A percentile compares a stretch with the other conserved stretches of the same genome.
Evolutionary conservation across 1,284 basidiomycete species (phyloP).

Genomic region (Abortiporus biennis): DNA sequence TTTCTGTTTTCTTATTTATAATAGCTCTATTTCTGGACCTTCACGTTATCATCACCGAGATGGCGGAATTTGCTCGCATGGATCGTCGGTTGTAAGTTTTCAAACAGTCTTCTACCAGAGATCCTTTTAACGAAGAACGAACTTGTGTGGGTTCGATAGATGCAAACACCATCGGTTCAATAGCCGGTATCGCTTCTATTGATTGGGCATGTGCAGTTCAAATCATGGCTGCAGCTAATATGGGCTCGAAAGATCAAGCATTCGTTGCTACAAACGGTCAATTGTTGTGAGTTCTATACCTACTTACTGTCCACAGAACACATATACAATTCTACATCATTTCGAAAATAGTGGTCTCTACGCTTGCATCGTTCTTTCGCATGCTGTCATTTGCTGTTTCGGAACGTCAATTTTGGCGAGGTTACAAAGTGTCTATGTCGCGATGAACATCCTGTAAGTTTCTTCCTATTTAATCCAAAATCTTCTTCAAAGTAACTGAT

Average conservation of each 20-base stretch:
- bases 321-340: background rate
- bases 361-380: conserved; percentile 47
- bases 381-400: conserved; percentile 58
- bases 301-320: background rate
- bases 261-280: conserved; percentile 50
- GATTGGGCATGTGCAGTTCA: conserved; percentile 76
- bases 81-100: conserved; percentile 65
- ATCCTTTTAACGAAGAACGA: background rate
- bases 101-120: conserved; percentile 2
- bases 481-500: background rate
- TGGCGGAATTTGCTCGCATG: conserved; percentile 66
- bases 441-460: conserved; percentile 60
- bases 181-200: conserved; percentile 61
- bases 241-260: conserved; percentile 43
- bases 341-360: conserved; percentile 49
- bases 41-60: conserved; percentile 55
- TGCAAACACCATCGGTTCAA: conserved; percentile 65
- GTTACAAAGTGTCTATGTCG: conserved; percentile 67
- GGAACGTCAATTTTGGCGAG: conserved; percentile 64
- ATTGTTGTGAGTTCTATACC: conserved; percentile 44
- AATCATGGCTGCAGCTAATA: conserved; percentile 54
- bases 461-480: background rate
- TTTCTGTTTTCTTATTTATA: background rate
- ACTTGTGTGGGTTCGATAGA: too few species aligned
- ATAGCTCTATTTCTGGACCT: conserved; percentile 74